Percentiles rank a stretch among this genome's conserved stretches.
Evolutionary conservation across 495 filamentous ascomycete species (phyloP).

Genomic region (Aspergillus funiculosus): DNA sequence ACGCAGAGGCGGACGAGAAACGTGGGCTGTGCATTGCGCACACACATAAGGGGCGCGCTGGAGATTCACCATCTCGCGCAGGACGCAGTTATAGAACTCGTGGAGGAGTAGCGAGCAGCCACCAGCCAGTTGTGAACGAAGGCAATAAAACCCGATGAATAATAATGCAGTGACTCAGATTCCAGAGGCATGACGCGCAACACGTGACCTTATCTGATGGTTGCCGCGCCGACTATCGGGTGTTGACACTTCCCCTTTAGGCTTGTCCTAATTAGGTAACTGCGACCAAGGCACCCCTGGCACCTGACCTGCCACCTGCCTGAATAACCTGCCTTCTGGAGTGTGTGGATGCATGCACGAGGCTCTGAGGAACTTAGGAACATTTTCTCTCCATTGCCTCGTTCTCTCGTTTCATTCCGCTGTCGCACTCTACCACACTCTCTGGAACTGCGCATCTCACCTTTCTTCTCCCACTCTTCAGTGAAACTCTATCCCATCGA

Average conservation of each 20-base stretch:
- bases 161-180: background rate
- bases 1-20: constrained; percentile 13
- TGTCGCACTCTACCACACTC: constrained; percentile 7
- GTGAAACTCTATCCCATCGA: constrained; percentile 4
- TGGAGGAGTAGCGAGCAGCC: background rate
- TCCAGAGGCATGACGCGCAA: constrained; percentile 1
- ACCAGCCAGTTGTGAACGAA: too few relatives aligned
- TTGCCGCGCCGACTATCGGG: constrained; percentile 35
- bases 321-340: background rate
- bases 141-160: too few relatives aligned
- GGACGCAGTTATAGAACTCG: background rate
- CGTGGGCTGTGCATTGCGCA: constrained; percentile 29
- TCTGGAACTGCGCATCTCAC: background rate
- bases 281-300: too few relatives aligned
- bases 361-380: background rate
- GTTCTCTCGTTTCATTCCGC: constrained; percentile 7
- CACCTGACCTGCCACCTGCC: background rate
- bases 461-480: constrained; percentile 17
- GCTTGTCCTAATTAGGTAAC: constrained; percentile 7
- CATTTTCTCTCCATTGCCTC: constrained; percentile 16
- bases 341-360: constrained; percentile 9
- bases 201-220: constrained; percentile 31
- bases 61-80: constrained; percentile 26
- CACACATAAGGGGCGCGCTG: constrained; percentile 29
- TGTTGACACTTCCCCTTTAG: constrained; percentile 19